phyloP scores from a whole-genome alignment of 495 filamentous ascomycete species.

The Sphaerosporella brunnea region DNA sequence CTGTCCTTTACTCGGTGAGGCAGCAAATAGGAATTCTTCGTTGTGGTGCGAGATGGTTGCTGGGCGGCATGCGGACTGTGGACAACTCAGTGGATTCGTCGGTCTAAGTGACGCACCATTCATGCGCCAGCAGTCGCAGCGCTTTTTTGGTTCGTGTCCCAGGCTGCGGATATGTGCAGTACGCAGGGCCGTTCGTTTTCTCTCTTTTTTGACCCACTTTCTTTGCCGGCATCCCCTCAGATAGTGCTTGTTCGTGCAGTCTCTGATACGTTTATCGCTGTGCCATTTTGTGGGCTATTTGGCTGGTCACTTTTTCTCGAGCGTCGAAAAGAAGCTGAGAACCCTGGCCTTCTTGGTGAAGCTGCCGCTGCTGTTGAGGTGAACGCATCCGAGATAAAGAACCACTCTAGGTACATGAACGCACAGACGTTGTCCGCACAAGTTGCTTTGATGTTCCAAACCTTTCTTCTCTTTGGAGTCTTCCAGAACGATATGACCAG shows the following conservation, averaged over 20 bases:
- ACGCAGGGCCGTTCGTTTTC: background rate
- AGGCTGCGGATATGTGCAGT: background rate
- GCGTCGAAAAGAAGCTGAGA: too few relatives aligned
- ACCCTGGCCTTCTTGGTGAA: too few relatives aligned
- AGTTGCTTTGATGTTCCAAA: background rate
- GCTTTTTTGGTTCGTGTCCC: background rate
- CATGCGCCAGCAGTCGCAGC: background rate
- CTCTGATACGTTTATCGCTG: too few relatives aligned
- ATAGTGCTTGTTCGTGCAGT: too few relatives aligned
- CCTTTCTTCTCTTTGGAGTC: too few relatives aligned
- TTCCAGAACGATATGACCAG: too few relatives aligned
- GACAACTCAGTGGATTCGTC: slow-evolving; percentile 3
- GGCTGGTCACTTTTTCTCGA: too few relatives aligned
- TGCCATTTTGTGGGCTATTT: too few relatives aligned
- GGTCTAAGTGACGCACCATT: background rate
- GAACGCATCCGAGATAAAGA: slow-evolving; percentile 2
- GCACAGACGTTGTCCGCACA: background rate
- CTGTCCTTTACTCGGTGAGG: background rate
- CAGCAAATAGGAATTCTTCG: background rate
- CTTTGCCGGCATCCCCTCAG: too few relatives aligned
- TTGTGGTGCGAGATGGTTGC: background rate
- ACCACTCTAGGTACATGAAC: background rate
- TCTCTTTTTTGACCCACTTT: background rate
- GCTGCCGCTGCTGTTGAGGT: background rate
- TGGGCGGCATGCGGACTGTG: background rate